Base-by-base conservation (phyloP, 345 rosid species). In the Jatropha curcas region DNA sequence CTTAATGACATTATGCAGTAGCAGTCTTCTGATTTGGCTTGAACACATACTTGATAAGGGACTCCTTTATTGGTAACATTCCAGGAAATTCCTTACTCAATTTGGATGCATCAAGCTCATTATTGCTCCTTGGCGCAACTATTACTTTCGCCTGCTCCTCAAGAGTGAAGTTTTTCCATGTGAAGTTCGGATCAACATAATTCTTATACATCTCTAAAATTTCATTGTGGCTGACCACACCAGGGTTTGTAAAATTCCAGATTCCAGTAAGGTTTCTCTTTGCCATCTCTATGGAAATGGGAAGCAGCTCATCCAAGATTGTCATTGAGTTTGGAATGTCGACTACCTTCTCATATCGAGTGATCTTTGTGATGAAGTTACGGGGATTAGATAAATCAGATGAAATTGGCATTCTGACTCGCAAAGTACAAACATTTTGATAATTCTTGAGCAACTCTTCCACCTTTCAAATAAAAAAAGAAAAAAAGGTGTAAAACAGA, bases 291-390 rank as follows among this genome's bases (percentile, higher is more conserved):
- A 91, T 83, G 57, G 98, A 93, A 69, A 93, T 87, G 0, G 93
- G 98, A 8, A 93, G 92, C 56, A 91, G 89, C 77, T 93, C 98
- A 45, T 93, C 92, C 73, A 93, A 85, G 64, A 93, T 88, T 3
- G 98, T 89, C 98, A 93, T 93, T 0, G 97, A 91, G 85, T 93
- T 93, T 22, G 98, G 98, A 65, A 93, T 93, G 76, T 91, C 71
- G 30, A 93, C 98, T 1, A 93, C 98, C 78, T 91, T 93, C 27
- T 89, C 95, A 5, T 93, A 91, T 34, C 93, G 78, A 51, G 91
- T 68, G 68, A 93, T 91, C 84, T 93, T 93, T 0, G 97, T 89
- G 74, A 91, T 89, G 89, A 91, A 91, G 79, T 93, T 91, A 20
- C 98, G 89, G 7, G 97, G 95, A 76, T 93, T 91, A 27, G 90